Base-by-base conservation (phyloP, 345 rosid species). In the Excoecaria agallocha region DNA sequence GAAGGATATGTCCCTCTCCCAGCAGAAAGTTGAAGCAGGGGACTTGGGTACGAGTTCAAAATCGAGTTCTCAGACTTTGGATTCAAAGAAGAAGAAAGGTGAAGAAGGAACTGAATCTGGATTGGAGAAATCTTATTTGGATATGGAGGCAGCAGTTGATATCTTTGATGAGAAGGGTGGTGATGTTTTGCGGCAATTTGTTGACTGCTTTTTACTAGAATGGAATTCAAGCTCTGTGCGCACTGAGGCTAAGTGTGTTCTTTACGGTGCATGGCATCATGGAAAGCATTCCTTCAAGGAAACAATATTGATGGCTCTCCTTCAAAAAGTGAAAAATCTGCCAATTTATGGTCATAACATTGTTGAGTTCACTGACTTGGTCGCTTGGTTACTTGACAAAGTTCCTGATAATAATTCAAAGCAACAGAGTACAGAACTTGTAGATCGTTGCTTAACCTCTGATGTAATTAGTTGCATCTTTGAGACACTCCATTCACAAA, bases 141-240 rank as follows among this genome's bases (percentile, higher is more conserved):
- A 93, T 88, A 95, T 93, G 99, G 98, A 95, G 74, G 86, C 84
- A 60, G 93, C 81, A 45, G 88, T 86, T 51, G 90, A 87, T 79
- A 90, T 93, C 85, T 93, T 95, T 78, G 79, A 78, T 63, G 90
- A 88, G 60, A 93, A 90, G 79, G 87, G 81, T 65, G 89, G 87
- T 62, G 90, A 92, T 75, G 84, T 89, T 80, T 80, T 93, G 87
- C 87, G 87, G 81, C 98, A 91, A 82, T 95, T 95, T 82, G 85
- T 95, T 71, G 97, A 93, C 78, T 86, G 85, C 84, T 95, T 93
- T 88, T 83, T 95, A 70, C 87, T 95, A 71, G 99, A 91, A 80
- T 93, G 99, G 99, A 95, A 90, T 85, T 90, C 94, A 64, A 90
- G 93, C 82, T 83, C 97, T 86, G 94, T 95, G 57, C 97, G 99